Evolutionary conservation across 2,329 filamentous ascomycete species (phyloP), one percentile per base, ranked within the genome.

Genomic region (Cladophialophora exuberans): DNA sequence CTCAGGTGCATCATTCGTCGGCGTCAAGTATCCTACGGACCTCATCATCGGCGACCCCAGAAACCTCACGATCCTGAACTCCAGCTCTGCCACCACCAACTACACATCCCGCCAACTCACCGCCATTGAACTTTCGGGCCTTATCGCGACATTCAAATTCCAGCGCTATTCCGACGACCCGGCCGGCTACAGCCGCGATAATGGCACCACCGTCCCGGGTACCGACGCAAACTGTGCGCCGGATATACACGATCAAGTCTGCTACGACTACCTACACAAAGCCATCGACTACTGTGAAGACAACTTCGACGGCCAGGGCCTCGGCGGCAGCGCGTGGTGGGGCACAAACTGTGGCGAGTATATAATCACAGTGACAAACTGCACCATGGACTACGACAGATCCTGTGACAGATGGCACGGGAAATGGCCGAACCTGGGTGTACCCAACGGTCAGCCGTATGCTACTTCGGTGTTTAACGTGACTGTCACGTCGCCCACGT

Each of bases 331-430:
- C 43, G 41, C 18, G n/a, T 25, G 30, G 23, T 44, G 25, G 35
- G 10, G 49, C 22, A 38, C 46, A 26, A 41, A 43, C 18, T 59
- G 52, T 25, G 48, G 52, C 10, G 22, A 48, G 6, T 59, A 59
- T 33, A 35, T 10, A 9, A 17, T 52, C 18, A 31, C 33, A n/a
- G 28, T 51, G 2, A 31, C 25, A 1, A 56, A 56, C 13, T 59
- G 56, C 26, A 45, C 41, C n/a, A 44, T 33, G 10, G 53, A 59
- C 30, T 56, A 39, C 43, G 15, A 50, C n/a, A 35, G 15, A 5
- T 13, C 20, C 43, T 56, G 56, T 25, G 47, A 46, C 6, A 25
- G 23, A 18, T 59, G 52, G 56, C 56, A 59, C n/a, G 7, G 20
- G 9, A 38, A 30, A 26, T 52, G 47, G 39, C 50, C 55, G 1